phyloP scores from a whole-genome alignment of 208 protist genomes.

The Leishmania gerbilli region DNA sequence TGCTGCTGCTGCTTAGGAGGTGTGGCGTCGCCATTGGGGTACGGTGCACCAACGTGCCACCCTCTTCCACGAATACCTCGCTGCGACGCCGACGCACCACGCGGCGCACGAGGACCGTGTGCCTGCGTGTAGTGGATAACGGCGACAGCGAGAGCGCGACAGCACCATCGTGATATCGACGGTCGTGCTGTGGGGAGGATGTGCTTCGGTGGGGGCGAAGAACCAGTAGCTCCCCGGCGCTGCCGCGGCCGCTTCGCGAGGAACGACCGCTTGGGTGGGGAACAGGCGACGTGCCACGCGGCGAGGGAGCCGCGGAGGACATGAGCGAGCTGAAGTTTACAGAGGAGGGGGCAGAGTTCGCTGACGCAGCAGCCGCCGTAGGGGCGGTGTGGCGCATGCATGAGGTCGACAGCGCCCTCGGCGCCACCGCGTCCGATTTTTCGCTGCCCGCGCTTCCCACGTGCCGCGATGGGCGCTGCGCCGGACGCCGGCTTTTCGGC shows the following conservation, averaged over 20 bases:
- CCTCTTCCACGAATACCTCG: conserved; percentile 33
- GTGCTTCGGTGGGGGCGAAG: not conserved
- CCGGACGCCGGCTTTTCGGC: not conserved
- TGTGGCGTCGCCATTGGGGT: conserved; percentile 1
- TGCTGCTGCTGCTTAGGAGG: not conserved
- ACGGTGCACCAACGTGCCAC: conserved; percentile 20
- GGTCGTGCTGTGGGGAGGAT: not conserved
- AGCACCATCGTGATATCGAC: not conserved
- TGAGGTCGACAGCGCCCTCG: not conserved
- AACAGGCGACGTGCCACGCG: not conserved
- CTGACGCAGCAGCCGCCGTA: not conserved
- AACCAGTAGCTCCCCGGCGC: not conserved
- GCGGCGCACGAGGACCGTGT: conserved; percentile 29
- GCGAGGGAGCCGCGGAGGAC: not conserved
- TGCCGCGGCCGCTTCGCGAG: not conserved
- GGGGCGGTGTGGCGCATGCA: not conserved
- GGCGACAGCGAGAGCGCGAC: not conserved
- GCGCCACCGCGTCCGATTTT: not conserved
- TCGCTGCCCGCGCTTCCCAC: not conserved
- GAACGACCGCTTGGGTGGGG: not conserved
- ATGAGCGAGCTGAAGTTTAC: not conserved
- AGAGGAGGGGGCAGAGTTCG: not conserved
- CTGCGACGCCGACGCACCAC: conserved; percentile 33
- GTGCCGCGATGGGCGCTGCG: not conserved
- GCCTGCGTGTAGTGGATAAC: not conserved